Base-by-base conservation (phyloP, 306 rosid genomes). In the Pterocarpus macrocarpus region DNA sequence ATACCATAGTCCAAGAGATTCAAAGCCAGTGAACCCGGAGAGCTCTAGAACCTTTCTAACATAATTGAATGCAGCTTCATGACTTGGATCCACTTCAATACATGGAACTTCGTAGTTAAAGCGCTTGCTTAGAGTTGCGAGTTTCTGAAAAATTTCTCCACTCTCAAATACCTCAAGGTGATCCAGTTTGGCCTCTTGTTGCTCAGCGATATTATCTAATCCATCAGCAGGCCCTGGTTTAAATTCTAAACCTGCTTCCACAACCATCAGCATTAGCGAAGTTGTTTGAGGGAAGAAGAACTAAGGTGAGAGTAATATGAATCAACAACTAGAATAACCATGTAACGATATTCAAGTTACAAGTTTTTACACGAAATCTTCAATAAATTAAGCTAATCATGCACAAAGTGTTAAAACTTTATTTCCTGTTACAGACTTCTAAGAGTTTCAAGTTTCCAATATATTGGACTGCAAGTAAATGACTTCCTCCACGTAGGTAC, bases 41-140 rank as follows among this genome's bases (percentile, higher is more conserved):
- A 88, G 64, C 67, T 94, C 91, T 68, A 94, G 70, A n/a, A 94
- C 91, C 65, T 88, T 92, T 63, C 78, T 88, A 50, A 94, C 98
- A 63, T 89, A 94, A 63, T 86, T 85, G 49, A 89, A 94, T 63
- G 91, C 91, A 5, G 83, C 89, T 85, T 64, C 63, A 64, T 82
- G 77, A 44, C 53, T 84, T 75, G 61, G 69, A 58, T 84, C 81
- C 61, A 86, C 87, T 71, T 84, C 75, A 58, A 85, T 63, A 34
- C 64, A 30, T 49, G 80, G 68, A 44, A 75, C 77, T 50, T 83
- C 88, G 58, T 82, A 35, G 67, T 58, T 50, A 22, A 71, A 58
- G 30, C 52, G 39, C 41, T 77, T 62, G 53, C 67, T 52, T 32
- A 63, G 35, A 62, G 30, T 12, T 56, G 22, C 53, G 41, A 16